phyloP scores from a whole-genome alignment of 805 yeast genomes.

The Debaryomyces prosopidis region DNA sequence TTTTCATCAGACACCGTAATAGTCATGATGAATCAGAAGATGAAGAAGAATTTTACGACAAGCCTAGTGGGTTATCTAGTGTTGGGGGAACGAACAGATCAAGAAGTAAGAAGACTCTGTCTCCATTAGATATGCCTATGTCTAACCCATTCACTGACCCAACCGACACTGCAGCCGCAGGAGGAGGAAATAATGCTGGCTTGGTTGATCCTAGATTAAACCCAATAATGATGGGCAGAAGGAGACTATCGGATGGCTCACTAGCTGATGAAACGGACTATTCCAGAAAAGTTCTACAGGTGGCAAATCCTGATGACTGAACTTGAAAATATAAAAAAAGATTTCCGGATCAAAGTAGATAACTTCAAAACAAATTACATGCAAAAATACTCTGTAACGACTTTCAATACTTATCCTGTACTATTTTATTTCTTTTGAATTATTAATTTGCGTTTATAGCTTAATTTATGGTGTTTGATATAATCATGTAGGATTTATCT shows the following conservation, averaged over 20 bases:
- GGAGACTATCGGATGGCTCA: slow-evolving; percentile 83
- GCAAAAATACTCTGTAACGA: background rate
- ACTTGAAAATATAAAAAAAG: background rate
- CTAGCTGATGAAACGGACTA: slow-evolving; percentile 85
- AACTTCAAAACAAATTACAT: background rate
- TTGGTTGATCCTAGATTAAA: slow-evolving; percentile 63
- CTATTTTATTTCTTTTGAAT: background rate
- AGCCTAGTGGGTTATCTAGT: slow-evolving; percentile 17
- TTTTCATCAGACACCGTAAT: slow-evolving; percentile 31
- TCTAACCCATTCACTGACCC: slow-evolving; percentile 66
- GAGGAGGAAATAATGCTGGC: slow-evolving; percentile 15
- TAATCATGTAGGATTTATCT: background rate
- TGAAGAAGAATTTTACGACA: slow-evolving; percentile 37
- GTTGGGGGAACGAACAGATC: slow-evolving; percentile 19
- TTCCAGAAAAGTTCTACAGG: slow-evolving; percentile 67
- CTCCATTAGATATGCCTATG: slow-evolving; percentile 40
- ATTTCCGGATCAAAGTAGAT: background rate
- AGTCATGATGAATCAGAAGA: slow-evolving; percentile 34
- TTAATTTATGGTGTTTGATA: background rate
- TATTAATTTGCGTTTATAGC: background rate
- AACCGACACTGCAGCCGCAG: slow-evolving; percentile 43
- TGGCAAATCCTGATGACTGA: slow-evolving; percentile 75
- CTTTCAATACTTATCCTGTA: background rate
- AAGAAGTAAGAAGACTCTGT: slow-evolving; percentile 14
- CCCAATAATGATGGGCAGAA: slow-evolving; percentile 77